Evolutionary conservation across 345 rosid species (phyloP), one percentile per base, ranked within the genome.

Genomic region (Crucihimalaya himalaica): DNA sequence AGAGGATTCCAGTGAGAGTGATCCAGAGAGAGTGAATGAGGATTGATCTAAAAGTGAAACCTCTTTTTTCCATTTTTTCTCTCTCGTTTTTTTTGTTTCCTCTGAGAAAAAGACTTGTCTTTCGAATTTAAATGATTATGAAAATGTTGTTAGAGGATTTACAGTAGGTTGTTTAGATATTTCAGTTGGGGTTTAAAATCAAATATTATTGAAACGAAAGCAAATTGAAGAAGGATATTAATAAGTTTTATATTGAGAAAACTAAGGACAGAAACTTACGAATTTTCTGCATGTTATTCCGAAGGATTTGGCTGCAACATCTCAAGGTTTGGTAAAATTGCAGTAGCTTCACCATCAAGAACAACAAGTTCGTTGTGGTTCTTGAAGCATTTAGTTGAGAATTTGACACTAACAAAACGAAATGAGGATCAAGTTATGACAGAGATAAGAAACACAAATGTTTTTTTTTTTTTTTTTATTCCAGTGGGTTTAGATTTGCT

Each of bases 371-470:
- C 80, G 8, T 76, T 85, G 18, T 77, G 48, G 3, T 81, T 83
- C 82, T 87, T 92, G 69, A 85, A 74, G 84, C 97, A 92, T 78
- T 86, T 90, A 0, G 99, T 92, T 14, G 79, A 81, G 81, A 92
- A 86, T 78, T 92, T 92, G 19, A 78, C 93, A 72, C 97, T 91
- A 76, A 40, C 18, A 57, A 62, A 68, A 37, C 9, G 1, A 19
- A 37, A 67, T 42, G 46, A 20, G 29, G 60, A 68, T 16, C n/a
- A 37, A 28, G 31, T 63, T 27, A 77, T 16, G 54, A 37, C 16
- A 7, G 14, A 56, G 46, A 39, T 45, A 46, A 27, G 15, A 37
- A 28, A 34, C 23, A 70, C 8, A 4, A 0, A 47, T 3, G 6
- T 16, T 42, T 6, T 45, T 16, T 43, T 2, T 2, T 43, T 43